A percentile compares a stretch with the other conserved stretches of the same genome.
Conservation (phyloP, 2,329 filamentous ascomycete species). For the Penicillium occitanis region DNA sequence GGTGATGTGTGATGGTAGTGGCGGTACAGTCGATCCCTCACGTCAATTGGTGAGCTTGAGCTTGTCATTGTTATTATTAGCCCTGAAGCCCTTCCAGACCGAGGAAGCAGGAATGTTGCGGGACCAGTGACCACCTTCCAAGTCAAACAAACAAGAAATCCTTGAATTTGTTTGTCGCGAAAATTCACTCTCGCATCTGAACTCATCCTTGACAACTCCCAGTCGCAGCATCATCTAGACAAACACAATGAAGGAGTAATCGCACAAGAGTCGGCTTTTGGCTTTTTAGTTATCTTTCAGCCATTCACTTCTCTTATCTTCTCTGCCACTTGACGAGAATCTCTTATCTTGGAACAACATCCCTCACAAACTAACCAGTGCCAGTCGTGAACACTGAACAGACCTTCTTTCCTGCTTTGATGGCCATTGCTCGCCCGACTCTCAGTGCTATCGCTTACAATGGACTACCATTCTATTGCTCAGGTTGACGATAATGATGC, state of each 20-base stretch:
- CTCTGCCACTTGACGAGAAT: not conserved
- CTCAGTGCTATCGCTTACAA: slow-evolving; percentile 26
- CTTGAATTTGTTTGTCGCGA: not conserved
- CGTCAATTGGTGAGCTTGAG: not conserved
- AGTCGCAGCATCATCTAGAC: not conserved
- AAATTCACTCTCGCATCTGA: not conserved
- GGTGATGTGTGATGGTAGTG: not conserved
- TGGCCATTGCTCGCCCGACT: slow-evolving; percentile 10
- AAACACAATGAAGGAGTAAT: not conserved
- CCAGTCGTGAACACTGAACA: not conserved
- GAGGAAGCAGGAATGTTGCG: slow-evolving; percentile 12
- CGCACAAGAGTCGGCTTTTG: not conserved
- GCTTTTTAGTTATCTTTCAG: not conserved
- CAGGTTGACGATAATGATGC: slow-evolving; percentile 41
- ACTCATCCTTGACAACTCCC: not conserved
- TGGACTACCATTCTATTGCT: slow-evolving; percentile 47
- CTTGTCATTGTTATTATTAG: slow-evolving; percentile 7
- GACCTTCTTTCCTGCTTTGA: not conserved
- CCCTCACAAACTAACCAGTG: not conserved
- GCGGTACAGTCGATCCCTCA: not conserved
- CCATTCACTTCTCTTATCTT: not conserved
- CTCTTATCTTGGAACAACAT: not conserved
- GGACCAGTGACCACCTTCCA: not conserved
- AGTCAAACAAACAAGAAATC: slow-evolving; percentile 1
- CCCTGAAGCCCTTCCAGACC: not conserved